phyloP scores from a whole-genome alignment of 2,329 filamentous ascomycete species.

The Rosellinia necatrix region DNA sequence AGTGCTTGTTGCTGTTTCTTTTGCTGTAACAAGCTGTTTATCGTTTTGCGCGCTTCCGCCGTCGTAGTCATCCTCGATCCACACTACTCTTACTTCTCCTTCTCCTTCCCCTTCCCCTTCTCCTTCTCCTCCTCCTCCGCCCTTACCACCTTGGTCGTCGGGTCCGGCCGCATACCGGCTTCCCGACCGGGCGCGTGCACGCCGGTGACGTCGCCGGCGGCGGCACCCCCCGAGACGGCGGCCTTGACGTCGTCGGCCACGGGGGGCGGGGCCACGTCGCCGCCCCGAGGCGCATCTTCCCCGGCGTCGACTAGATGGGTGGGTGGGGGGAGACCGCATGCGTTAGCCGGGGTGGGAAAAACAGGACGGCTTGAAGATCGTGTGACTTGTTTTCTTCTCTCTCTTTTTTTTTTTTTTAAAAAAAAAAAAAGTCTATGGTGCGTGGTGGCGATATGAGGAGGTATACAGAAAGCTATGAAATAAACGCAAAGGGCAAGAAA shows the following conservation, averaged over 20 bases:
- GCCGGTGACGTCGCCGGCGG: conserved; percentile 37
- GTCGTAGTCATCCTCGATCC: too few species aligned
- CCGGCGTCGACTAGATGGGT: conserved; percentile 46
- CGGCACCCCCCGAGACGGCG: conserved; percentile 44
- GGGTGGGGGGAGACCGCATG: too few species aligned
- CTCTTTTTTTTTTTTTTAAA: too few species aligned
- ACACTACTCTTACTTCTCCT: background rate
- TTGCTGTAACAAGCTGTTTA: too few species aligned
- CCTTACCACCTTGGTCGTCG: conserved; percentile 53
- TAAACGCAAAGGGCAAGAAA: background rate
- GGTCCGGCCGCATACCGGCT: conserved; percentile 43
- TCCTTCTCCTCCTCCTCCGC: conserved; percentile 2
- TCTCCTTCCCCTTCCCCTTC: background rate
- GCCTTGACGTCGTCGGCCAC: conserved; percentile 48
- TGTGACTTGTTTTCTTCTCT: too few species aligned
- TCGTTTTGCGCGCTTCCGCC: too few species aligned
- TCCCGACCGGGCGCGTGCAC: conserved; percentile 47
- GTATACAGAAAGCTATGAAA: background rate
- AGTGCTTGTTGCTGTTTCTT: too few species aligned
- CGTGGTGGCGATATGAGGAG: too few species aligned
- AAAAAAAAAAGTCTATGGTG: too few species aligned
- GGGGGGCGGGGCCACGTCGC: conserved; percentile 45
- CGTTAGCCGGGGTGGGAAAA: too few species aligned
- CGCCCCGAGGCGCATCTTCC: conserved; percentile 49
- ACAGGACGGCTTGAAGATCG: background rate